phyloP scores from a whole-genome alignment of 1,284 basidiomycete genomes.

The Ganoderma lingzhi region DNA sequence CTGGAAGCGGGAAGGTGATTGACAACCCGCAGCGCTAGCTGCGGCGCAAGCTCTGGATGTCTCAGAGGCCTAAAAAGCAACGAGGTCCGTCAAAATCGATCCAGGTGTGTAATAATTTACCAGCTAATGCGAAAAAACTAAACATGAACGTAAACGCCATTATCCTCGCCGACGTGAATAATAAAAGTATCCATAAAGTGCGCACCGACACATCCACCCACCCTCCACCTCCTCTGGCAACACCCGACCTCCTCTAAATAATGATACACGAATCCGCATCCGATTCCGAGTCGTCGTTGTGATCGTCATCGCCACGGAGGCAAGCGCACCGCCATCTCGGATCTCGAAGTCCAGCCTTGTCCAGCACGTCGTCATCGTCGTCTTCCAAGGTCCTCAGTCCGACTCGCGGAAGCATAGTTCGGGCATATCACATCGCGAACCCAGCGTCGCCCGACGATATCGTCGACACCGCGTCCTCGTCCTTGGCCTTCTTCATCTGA shows the following conservation, averaged over 20 bases:
- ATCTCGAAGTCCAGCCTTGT: too few species aligned
- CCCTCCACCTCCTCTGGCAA: too few species aligned
- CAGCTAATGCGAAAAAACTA: slow-evolving; percentile 7
- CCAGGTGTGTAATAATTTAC: slow-evolving; percentile 28
- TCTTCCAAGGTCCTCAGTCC: too few species aligned
- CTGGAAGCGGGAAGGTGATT: too few species aligned
- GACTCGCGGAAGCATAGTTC: neutral
- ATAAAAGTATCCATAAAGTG: neutral
- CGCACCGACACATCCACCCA: neutral
- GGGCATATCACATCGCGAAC: slow-evolving; percentile 29
- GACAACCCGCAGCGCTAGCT: too few species aligned
- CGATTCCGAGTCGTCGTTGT: neutral
- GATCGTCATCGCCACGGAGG: neutral
- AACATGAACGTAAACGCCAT: slow-evolving; percentile 15
- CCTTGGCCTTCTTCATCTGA: neutral
- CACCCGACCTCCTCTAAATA: neutral
- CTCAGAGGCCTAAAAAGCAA: too few species aligned
- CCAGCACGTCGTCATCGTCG: neutral
- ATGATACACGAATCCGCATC: neutral
- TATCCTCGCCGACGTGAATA: slow-evolving; percentile 4
- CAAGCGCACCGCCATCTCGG: neutral
- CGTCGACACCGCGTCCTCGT: slow-evolving; percentile 24
- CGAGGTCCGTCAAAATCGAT: too few species aligned
- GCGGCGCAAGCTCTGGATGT: too few species aligned
- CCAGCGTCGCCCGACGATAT: slow-evolving; percentile 27